phyloP scores from a whole-genome alignment of 768 basidiomycete genomes.

The Flagelloscypha sp. region DNA sequence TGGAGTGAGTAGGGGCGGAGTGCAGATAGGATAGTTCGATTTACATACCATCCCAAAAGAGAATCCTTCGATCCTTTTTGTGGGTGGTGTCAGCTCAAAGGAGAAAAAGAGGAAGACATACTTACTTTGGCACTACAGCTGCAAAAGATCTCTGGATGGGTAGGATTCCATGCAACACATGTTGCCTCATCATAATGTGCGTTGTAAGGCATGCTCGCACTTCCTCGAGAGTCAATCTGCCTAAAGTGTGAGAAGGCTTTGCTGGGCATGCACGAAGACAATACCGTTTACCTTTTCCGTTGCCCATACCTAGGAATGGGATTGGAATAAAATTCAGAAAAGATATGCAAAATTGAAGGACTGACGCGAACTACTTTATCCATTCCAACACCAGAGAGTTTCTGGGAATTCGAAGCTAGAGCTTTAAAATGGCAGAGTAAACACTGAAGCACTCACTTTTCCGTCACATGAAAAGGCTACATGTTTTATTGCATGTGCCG shows the following conservation, averaged over 20 bases:
- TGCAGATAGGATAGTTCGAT: background rate
- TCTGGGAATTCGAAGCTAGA: no score
- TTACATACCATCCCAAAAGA: constrained; percentile 77
- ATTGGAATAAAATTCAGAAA: background rate
- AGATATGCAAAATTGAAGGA: constrained; percentile 3
- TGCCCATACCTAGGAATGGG: background rate
- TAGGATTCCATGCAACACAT: constrained; percentile 78
- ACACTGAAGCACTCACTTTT: no score
- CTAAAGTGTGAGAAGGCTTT: constrained; percentile 1
- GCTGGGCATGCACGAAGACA: background rate
- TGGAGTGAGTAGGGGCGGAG: background rate
- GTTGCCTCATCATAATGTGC: constrained; percentile 77
- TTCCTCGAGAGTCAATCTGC: constrained; percentile 66
- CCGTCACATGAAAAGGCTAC: constrained; percentile 84
- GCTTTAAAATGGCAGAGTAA: no score
- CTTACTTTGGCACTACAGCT: constrained; percentile 74
- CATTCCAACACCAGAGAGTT: constrained; percentile 72
- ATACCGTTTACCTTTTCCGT: background rate
- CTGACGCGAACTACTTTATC: constrained; percentile 71
- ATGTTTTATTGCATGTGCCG: constrained; percentile 47
- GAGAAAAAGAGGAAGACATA: no score
- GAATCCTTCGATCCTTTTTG: constrained; percentile 64
- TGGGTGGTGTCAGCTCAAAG: no score
- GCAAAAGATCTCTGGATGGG: constrained; percentile 76
- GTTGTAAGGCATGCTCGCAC: constrained; percentile 57